phyloP scores from a whole-genome alignment of 441 rosid species.

The Syzygium syzygioides region DNA sequence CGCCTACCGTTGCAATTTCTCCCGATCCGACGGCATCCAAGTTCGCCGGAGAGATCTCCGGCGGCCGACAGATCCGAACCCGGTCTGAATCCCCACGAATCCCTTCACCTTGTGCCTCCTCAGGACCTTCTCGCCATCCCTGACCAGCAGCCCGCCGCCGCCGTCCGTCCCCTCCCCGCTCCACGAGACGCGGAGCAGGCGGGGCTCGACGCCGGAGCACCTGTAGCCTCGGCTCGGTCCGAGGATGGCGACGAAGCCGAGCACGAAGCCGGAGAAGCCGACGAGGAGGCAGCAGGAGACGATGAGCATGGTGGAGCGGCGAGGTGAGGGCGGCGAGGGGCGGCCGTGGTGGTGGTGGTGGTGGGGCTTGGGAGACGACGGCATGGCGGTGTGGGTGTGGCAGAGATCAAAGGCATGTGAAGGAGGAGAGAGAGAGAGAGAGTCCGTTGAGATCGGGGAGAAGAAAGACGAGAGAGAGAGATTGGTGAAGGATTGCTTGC shows the following conservation, averaged over 20 bases:
- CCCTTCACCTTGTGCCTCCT: constrained; percentile 77
- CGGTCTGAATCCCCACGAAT: constrained; percentile 89
- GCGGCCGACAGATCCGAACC: constrained; percentile 59
- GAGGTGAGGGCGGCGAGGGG: constrained; percentile 20
- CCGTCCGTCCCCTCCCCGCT: constrained; percentile 23
- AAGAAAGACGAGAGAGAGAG: neutral
- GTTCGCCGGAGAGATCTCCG: constrained; percentile 75
- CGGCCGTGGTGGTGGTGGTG: constrained; percentile 27
- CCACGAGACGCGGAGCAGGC: constrained; percentile 61
- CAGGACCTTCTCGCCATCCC: constrained; percentile 1
- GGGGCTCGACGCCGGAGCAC: constrained; percentile 30
- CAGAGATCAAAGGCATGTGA: neutral
- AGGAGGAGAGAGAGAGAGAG: neutral
- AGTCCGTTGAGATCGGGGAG: neutral
- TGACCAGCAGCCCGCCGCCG: neutral
- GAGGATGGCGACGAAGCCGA: constrained; percentile 44
- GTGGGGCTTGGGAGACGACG: constrained; percentile 63
- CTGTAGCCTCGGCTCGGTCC: constrained; percentile 21
- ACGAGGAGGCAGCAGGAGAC: constrained; percentile 41
- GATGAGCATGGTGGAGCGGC: constrained; percentile 45
- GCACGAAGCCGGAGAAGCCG: constrained; percentile 57
- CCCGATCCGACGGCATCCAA: constrained; percentile 86
- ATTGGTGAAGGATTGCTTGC: neutral
- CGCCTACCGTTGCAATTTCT: constrained; percentile 69
- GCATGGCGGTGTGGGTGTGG: constrained; percentile 29